Evolutionary conservation across 2,329 filamentous ascomycete genomes (phyloP).

Genomic region (Sporothrix brasiliensis): DNA sequence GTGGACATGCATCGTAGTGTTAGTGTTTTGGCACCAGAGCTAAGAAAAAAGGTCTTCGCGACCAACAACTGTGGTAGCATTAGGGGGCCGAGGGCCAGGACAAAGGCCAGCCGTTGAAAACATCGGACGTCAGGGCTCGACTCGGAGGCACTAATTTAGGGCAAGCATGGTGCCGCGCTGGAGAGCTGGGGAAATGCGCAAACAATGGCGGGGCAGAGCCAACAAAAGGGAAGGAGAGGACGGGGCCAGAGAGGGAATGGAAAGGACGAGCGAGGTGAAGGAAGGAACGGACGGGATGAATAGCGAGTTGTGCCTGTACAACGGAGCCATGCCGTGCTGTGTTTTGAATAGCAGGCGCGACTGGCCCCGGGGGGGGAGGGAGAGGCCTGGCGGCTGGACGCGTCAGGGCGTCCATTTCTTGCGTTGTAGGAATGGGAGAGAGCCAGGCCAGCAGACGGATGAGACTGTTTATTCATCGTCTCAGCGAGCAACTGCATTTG

Average conservation of each 20-base stretch:
- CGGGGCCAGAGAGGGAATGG: neutral
- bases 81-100: slow-evolving; percentile 7
- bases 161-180: slow-evolving; percentile 1
- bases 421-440: no score
- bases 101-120: neutral
- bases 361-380: neutral
- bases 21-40: neutral
- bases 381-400: no score
- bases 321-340: no score
- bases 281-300: neutral
- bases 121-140: neutral
- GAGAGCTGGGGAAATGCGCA: neutral
- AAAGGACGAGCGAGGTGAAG: slow-evolving; percentile 4
- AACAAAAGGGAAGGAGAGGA: neutral
- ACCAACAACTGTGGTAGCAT: slow-evolving; percentile 6
- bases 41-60: slow-evolving; percentile 10
- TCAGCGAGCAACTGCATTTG: slow-evolving; percentile 6
- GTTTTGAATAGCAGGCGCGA: neutral
- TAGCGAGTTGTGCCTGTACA: neutral
- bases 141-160: slow-evolving; percentile 2
- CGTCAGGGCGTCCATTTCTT: no score
- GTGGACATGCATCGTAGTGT: neutral
- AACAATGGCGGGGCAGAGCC: neutral
- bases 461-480: neutral
- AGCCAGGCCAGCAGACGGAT: neutral